A percentile compares a stretch with the other conserved stretches of the same genome.
Conservation (phyloP, 2,329 filamentous ascomycete species). For the Corniculantispora saksenae region DNA sequence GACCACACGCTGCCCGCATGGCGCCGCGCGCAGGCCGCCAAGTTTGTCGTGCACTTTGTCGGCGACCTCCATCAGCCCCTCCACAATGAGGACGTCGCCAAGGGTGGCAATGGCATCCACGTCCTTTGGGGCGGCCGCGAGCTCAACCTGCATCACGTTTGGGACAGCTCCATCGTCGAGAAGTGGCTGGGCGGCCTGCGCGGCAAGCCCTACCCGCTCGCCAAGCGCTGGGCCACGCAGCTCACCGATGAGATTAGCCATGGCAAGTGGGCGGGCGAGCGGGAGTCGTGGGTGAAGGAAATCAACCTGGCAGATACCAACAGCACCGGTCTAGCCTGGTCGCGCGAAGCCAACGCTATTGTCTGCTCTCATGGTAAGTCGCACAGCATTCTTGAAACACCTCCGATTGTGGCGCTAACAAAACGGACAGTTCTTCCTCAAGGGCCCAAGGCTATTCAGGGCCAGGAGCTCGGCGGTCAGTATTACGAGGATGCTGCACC, state of each 20-base stretch:
- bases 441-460: constrained; percentile 57
- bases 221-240: constrained; percentile 56
- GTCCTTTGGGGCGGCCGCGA: constrained; percentile 60
- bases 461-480: constrained; percentile 60
- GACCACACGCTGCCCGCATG: constrained; percentile 46
- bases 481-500: constrained; percentile 67
- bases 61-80: constrained; percentile 71
- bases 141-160: constrained; percentile 71
- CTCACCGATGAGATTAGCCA: constrained; percentile 55
- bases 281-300: constrained; percentile 57
- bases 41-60: constrained; percentile 69
- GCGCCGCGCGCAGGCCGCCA: constrained; percentile 60
- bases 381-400: background rate
- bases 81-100: constrained; percentile 63
- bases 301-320: constrained; percentile 55
- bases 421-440: constrained; percentile 59
- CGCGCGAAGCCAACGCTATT: constrained; percentile 60
- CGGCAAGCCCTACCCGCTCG: constrained; percentile 51
- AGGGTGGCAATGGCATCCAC: constrained; percentile 68
- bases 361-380: constrained; percentile 61
- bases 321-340: constrained; percentile 63
- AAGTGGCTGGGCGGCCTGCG: constrained; percentile 59
- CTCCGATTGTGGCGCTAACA: background rate
- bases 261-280: constrained; percentile 55
- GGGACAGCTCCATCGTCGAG: constrained; percentile 71